Evolutionary conservation across 441 rosid species (phyloP), one percentile per base, ranked within the genome.

Genomic region (Lepidium campestre): DNA sequence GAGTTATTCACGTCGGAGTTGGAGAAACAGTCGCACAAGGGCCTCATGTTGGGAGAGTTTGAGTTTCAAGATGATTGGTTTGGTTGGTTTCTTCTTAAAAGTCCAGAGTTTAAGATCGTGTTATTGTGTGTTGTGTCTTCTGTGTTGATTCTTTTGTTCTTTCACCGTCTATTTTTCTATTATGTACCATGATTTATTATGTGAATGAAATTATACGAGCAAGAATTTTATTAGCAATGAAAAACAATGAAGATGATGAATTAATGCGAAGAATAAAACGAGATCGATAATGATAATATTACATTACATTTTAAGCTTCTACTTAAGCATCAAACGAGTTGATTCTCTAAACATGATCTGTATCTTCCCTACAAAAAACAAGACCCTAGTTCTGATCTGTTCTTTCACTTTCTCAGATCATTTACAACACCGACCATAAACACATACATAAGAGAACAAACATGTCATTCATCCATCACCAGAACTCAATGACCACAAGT

Each of bases 1-100:
- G 78, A 18, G 89, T 87, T 23, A 76, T 89, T 67, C 89, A 81
- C 60, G 82, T 52, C 35, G 86, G 82, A 25, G 83, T 78, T 56
- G 76, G 73, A 59, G 84, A 82, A 5, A 75, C 73, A 17, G 68
- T 55, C 27, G n/a, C 52, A 9, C 23, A 17, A 17, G 65, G 41
- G 15, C 60, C 29, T 23, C 71, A 4, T 12, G 48, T 15, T 11
- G 80, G 79, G 29, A 68, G 72, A 47, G 78, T 68, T 56, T 83
- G 82, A 85, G 31, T 63, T 60, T 62, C 52, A 31, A 31, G n/a
- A 63, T 8, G 11, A 37, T 63, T 63, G 45, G 36, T 18, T 58
- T 49, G 65, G 44, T 58, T 49, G 65, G 32, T 61, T 67, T 55
- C 35, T 27, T 35, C 36, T 53, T 25, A 15, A 18, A 36, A 17